Percentiles rank a stretch among this genome's conserved stretches.
Conservation (phyloP, 1,284 basidiomycete species). For the Baeospora myosura region DNA sequence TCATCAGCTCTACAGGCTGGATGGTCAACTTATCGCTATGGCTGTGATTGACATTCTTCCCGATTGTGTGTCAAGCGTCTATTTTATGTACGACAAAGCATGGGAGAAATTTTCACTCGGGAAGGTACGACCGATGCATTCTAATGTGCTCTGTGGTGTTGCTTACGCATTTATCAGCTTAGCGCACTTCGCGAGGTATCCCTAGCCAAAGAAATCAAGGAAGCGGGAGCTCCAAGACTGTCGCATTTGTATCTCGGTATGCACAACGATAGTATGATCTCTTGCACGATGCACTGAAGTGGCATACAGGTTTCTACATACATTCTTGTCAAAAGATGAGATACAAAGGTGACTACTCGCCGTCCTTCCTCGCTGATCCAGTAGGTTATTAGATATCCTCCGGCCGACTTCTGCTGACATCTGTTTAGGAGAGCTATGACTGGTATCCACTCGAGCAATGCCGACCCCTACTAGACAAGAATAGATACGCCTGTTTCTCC, state of each 20-base stretch:
- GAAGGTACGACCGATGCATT: conserved; percentile 50
- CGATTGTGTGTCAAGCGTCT: conserved; percentile 86
- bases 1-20: conserved; percentile 79
- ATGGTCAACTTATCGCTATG: conserved; percentile 79
- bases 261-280: conserved; percentile 12
- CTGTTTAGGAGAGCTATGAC: conserved; percentile 58
- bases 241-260: conserved; percentile 79
- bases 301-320: conserved; percentile 76
- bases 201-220: conserved; percentile 65
- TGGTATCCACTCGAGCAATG: conserved; percentile 69
- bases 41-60: conserved; percentile 91
- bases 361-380: conserved; percentile 86
- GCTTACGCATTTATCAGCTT: conserved; percentile 39
- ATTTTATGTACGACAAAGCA: conserved; percentile 86
- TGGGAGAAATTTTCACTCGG: conserved; percentile 78
- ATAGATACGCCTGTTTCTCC: conserved; percentile 65
- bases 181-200: conserved; percentile 77
- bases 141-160: background rate
- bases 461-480: conserved; percentile 50
- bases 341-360: conserved; percentile 91
- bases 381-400: conserved; percentile 31
- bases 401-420: conserved; percentile 2
- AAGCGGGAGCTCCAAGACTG: conserved; percentile 60
- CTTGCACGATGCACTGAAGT: background rate
- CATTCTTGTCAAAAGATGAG: conserved; percentile 92